Evolutionary conservation across 1,284 basidiomycete genomes (phyloP), one percentile per base, ranked within the genome.

Genomic region (Abortiporus biennis): DNA sequence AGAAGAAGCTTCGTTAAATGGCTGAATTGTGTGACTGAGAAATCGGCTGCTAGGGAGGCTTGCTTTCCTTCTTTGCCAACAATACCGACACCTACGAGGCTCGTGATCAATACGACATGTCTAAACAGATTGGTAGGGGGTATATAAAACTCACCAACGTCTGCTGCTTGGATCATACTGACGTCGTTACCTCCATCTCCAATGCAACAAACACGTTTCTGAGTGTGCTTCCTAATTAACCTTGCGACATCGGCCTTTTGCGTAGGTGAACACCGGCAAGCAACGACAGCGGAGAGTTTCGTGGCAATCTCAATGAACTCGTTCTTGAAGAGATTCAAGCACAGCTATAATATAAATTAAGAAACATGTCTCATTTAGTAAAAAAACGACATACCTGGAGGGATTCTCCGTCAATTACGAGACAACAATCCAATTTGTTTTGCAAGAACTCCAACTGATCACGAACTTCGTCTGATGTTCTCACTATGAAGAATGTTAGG

Each of bases 21-120:
- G 57, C 87, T 90, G 74, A 99, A 99, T 59, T 99, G 96, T 3
- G 82, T 94, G 49, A 99, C 88, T 3, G 92, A 95, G 57, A 99
- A 99, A 63, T 99, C 96, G 11, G 96, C 96, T 0, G 96, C 95
- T 2, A 99, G 76, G 0, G 93, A 96, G 0, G 96, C 96, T 64
- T 99, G 96, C 62, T 92, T 95, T 12, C 96, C 96, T 69, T 99
- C 96, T 62, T 99, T 99, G 13, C 96, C 96, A 5, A 98, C 94
- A 47, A 99, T 99, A 23, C 96, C 96, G 23, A 99, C 79, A 25
- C 94, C 93, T 92, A 46, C 2, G 16, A 45, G n/a, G 17, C 15
- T 36, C 19, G 17, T 20, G 27, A 19, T 47, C 4, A 43, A 34
- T 12, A 8, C 17, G 12, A 32, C 6, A 24, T 17, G 23, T n/a